Base-by-base conservation (phyloP, 495 filamentous ascomycete genomes). In the Chaetomidium leptoderma region DNA sequence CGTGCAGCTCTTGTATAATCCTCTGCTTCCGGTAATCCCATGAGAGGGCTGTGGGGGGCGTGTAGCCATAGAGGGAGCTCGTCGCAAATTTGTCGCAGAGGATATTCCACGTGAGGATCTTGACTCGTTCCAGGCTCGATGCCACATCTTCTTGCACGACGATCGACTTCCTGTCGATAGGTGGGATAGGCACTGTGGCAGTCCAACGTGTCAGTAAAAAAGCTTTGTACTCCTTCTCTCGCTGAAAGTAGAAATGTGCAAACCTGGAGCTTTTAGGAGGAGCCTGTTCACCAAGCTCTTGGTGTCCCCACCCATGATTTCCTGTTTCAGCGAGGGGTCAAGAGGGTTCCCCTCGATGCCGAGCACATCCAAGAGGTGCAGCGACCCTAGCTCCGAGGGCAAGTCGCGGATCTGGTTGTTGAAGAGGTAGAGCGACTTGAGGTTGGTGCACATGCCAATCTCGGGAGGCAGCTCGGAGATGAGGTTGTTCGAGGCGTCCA, bases 61-160 rank as follows among this genome's bases (percentile, higher is more conserved):
- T 89, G 66, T 97, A 97, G 24, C 93, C 95, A 65, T 96, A 97
- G 63, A 88, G 82, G 6, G 78, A 76, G 49, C 78, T 78, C 0
- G 92, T 97, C 13, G 91, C 91, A 58, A 89, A 91, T 67, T 89
- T 87, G 70, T 97, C 91, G 71, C 92, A 97, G 4, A 98, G 81
- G 29, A 88, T 95, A 70, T 98, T 98, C 82, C 90, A 97, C 27
- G 90, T 93, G 46, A 96, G 72, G 13, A 93, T 85, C 43, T 87
- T 87, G 62, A 97, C 81, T 42, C 72, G 72, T 46, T 83, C 80
- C 42, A 76, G 74, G 29, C 66, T 74, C 11, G 73, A 57, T 4
- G 74, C 65, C 3, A 77, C 74, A 29, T 80, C 76, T 61, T 79
- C 78, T 60, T 77, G 74, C n/a, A 83, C 67, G 2, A 74, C 68